These are phyloP conservation scores for Neoarthrinium moseri DNA, from an alignment of 2,329 filamentous ascomycete genomes.

Conservation along the genomic window DNA sequence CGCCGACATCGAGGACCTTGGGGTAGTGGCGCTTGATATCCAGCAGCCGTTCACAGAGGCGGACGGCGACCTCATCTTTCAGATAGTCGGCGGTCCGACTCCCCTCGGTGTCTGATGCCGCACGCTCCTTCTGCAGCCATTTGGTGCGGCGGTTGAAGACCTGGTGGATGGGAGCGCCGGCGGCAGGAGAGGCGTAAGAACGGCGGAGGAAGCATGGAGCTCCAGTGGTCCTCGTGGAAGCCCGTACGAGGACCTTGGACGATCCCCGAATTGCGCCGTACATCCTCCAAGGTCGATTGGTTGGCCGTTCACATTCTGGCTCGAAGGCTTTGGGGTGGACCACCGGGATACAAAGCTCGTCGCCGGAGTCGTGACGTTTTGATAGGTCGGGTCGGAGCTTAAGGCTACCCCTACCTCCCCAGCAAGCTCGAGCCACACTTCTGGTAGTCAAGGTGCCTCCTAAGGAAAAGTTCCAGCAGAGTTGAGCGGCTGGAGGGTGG, in stretches of 20 bases:
- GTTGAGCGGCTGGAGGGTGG: too few relatives aligned
- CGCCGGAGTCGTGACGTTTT: conserved; percentile 8
- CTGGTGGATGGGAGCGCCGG: conserved; percentile 76
- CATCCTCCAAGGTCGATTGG: conserved; percentile 24
- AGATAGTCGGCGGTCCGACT: conserved; percentile 88
- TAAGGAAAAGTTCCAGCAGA: too few relatives aligned
- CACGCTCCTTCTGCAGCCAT: conserved; percentile 87
- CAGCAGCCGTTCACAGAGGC: conserved; percentile 82
- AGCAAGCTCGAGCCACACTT: too few relatives aligned
- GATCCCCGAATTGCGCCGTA: conserved; percentile 22
- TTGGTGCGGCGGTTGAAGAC: conserved; percentile 90
- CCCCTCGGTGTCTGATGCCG: conserved; percentile 65
- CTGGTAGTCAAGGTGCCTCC: too few relatives aligned
- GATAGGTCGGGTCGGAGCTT: background rate
- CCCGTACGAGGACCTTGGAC: conserved; percentile 14
- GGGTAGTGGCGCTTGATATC: conserved; percentile 91
- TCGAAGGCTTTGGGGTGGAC: background rate
- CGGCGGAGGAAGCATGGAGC: conserved; percentile 34
- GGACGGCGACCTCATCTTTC: conserved; percentile 83
- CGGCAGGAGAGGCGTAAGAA: conserved; percentile 74
- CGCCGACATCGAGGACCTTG: conserved; percentile 85
- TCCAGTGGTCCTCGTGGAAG: conserved; percentile 10
- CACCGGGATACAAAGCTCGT: background rate
- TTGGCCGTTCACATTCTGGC: conserved; percentile 22
- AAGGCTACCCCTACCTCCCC: background rate